phyloP scores from a whole-genome alignment of 73 alveolate species.

The Paraurostyla sp. region DNA sequence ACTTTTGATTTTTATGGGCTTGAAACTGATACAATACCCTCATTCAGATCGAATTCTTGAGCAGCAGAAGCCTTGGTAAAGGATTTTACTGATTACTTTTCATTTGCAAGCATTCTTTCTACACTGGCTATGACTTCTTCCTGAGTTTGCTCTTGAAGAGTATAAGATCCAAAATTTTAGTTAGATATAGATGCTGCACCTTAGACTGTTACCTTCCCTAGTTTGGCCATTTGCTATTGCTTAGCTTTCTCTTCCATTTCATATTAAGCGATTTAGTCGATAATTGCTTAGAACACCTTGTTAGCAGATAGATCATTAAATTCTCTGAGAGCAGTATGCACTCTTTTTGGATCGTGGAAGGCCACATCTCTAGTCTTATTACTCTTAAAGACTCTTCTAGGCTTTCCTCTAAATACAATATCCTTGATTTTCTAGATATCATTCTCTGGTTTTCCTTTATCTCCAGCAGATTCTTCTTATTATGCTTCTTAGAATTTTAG shows the following conservation, averaged over 20 bases:
- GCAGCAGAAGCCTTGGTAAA: slow-evolving; percentile 41
- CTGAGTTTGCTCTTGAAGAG: slow-evolving; percentile 11
- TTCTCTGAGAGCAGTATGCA: slow-evolving; percentile 88
- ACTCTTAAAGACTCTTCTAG: slow-evolving; percentile 79
- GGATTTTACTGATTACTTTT: background rate
- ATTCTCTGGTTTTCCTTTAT: background rate
- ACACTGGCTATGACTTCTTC: slow-evolving; percentile 59
- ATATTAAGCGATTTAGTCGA: slow-evolving; percentile 54
- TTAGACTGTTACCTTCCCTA: background rate
- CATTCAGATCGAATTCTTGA: slow-evolving; percentile 54
- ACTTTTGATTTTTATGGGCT: background rate
- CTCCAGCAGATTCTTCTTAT: slow-evolving; percentile 58
- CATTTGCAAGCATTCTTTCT: slow-evolving; percentile 57
- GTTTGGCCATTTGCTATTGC: slow-evolving; percentile 2
- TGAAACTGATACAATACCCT: slow-evolving; percentile 31
- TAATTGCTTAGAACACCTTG: slow-evolving; percentile 63
- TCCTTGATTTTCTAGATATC: slow-evolving; percentile 67
- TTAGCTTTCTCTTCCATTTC: slow-evolving; percentile 54
- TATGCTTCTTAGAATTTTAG: slow-evolving; percentile 31
- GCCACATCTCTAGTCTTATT: slow-evolving; percentile 60
- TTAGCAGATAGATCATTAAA: slow-evolving; percentile 88
- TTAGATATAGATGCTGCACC: no score
- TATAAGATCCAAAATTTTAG: background rate
- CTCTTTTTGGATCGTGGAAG: slow-evolving; percentile 87
- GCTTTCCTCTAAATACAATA: slow-evolving; percentile 72